Conservation (phyloP, 169 alveolate species). For the Plasmodium falciparum region DNA sequence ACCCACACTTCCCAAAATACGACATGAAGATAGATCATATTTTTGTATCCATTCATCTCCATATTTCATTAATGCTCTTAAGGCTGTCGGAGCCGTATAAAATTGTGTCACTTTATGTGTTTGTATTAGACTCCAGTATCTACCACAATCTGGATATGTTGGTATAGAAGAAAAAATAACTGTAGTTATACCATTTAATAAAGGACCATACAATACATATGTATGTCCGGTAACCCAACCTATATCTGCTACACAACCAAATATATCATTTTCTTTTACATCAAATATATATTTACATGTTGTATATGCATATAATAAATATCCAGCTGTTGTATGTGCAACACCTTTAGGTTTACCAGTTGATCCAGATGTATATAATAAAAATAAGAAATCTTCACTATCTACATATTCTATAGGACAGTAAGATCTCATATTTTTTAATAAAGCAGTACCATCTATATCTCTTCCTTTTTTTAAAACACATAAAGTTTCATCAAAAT, state of each 20-base stretch:
- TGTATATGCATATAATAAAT: conserved; percentile 91
- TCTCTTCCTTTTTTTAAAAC: conserved; percentile 86
- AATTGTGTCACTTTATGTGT: conserved; percentile 93
- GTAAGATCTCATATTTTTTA: conserved; percentile 91
- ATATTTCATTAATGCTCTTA: conserved; percentile 91
- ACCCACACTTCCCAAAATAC: conserved; percentile 92
- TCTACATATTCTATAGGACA: conserved; percentile 95
- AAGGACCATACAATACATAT: conserved; percentile 96
- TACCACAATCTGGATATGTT: conserved; percentile 95
- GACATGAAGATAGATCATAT: conserved; percentile 83
- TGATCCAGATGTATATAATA: conserved; percentile 97
- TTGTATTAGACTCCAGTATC: conserved; percentile 89
- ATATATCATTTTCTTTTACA: conserved; percentile 90
- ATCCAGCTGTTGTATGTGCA: conserved; percentile 95
- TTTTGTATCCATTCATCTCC: conserved; percentile 85
- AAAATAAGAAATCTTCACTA: conserved; percentile 95
- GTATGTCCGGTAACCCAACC: conserved; percentile 99
- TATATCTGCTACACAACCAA: conserved; percentile 96
- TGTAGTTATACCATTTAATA: conserved; percentile 94
- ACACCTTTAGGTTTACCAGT: conserved; percentile 98
- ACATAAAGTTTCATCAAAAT: conserved; percentile 77
- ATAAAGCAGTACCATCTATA: conserved; percentile 87
- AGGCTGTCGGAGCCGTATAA: conserved; percentile 98
- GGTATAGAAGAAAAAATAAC: conserved; percentile 96
- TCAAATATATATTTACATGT: conserved; percentile 93